phyloP scores from a whole-genome alignment of 2,329 filamentous ascomycete species.

The Aspergillus sp. region DNA sequence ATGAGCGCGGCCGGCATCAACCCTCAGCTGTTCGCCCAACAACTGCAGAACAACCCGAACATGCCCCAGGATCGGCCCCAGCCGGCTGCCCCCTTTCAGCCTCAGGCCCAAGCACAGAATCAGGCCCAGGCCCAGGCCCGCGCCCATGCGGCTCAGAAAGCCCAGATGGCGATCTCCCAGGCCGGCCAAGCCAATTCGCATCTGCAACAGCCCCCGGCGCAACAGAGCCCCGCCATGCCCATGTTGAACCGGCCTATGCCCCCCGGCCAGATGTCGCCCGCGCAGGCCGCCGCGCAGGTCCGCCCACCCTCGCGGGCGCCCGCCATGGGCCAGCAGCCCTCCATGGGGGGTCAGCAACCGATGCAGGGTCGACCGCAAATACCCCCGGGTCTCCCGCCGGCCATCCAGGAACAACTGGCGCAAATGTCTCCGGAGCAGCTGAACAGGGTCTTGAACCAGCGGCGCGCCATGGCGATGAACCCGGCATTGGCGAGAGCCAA shows the following conservation, averaged over 20 bases:
- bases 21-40: slow-evolving; percentile 42
- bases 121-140: slow-evolving; percentile 41
- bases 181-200: slow-evolving; percentile 44
- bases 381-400: slow-evolving; percentile 33
- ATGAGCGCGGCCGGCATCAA: slow-evolving; percentile 38
- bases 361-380: slow-evolving; percentile 36
- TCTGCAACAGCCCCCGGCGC: slow-evolving; percentile 36
- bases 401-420: slow-evolving; percentile 34
- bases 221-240: slow-evolving; percentile 41
- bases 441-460: slow-evolving; percentile 32
- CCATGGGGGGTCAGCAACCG: slow-evolving; percentile 25
- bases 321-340: slow-evolving; percentile 32
- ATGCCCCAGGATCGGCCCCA: slow-evolving; percentile 43
- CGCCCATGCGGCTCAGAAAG: slow-evolving; percentile 45
- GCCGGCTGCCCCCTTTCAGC: slow-evolving; percentile 32
- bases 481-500: slow-evolving; percentile 32
- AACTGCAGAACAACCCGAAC: slow-evolving; percentile 44
- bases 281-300: slow-evolving; percentile 31
- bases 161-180: slow-evolving; percentile 46
- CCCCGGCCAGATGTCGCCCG: slow-evolving; percentile 38
- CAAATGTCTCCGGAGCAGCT: slow-evolving; percentile 38
- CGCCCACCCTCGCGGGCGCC: slow-evolving; percentile 34
- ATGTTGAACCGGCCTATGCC: slow-evolving; percentile 46
- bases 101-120: slow-evolving; percentile 39
- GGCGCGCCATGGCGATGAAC: slow-evolving; percentile 29